Conservation (phyloP, 352 stramenopile genomes). For the Phytophthora litchii region DNA sequence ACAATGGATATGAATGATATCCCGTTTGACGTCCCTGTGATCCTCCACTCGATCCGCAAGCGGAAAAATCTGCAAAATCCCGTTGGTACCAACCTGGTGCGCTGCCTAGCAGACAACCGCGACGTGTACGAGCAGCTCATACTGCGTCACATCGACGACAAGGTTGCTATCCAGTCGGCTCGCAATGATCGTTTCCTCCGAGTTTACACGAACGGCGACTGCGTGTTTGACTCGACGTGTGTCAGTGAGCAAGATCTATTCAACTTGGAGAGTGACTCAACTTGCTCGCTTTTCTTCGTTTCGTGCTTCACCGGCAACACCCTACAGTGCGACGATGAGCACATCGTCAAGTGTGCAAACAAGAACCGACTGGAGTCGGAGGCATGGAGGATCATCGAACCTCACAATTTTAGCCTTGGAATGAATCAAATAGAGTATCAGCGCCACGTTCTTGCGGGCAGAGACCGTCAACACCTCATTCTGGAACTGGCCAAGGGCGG, state of each 20-base stretch:
- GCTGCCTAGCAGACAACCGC: constrained; percentile 9
- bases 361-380: constrained; percentile 8
- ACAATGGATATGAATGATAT: constrained; percentile 20
- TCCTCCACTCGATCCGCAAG: constrained; percentile 20
- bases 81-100: constrained; percentile 14
- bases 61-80: constrained; percentile 31
- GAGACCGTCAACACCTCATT: constrained; percentile 18
- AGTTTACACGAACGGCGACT: constrained; percentile 18
- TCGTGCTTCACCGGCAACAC: constrained; percentile 20
- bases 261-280: constrained; percentile 17
- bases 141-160: constrained; percentile 23
- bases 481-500: constrained; percentile 21
- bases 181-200: constrained; percentile 25
- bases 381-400: constrained; percentile 20
- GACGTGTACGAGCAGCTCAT: constrained; percentile 28
- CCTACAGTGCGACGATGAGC: constrained; percentile 11
- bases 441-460: not conserved
- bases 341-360: constrained; percentile 14
- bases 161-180: constrained; percentile 31
- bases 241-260: constrained; percentile 13
- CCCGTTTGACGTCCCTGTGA: constrained; percentile 27
- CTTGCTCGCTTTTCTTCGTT: constrained; percentile 21
- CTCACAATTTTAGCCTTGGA: not conserved
- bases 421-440: not conserved
- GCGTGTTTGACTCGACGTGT: constrained; percentile 22